Evolutionary conservation across 257 asterid species (phyloP).

Genomic region (Penstemon newberryi): DNA sequence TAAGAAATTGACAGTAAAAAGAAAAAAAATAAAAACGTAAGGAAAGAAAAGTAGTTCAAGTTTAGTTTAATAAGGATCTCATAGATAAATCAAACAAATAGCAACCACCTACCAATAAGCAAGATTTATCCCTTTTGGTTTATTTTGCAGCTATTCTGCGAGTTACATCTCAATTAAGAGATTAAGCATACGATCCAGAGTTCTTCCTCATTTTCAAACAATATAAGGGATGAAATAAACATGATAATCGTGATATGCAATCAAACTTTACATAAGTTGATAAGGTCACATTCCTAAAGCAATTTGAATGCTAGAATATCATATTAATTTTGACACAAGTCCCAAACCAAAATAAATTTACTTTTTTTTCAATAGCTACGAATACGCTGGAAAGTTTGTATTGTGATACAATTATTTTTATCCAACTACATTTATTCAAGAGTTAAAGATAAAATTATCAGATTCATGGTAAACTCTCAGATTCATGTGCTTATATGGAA

Average conservation of each 20-base stretch:
- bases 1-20: conserved; percentile 16
- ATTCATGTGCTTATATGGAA: neutral
- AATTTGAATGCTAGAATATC: conserved; percentile 6
- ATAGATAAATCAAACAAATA: neutral
- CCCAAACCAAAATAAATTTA: neutral
- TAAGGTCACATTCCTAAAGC: conserved; percentile 12
- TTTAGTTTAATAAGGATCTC: conserved; percentile 4
- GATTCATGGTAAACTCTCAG: neutral
- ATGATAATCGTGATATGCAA: neutral
- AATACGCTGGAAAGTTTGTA: neutral
- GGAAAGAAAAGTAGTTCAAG: conserved; percentile 1
- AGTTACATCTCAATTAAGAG: conserved; percentile 4
- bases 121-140: conserved; percentile 1
- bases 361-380: neutral
- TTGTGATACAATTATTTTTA: neutral
- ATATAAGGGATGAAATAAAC: neutral
- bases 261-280: conserved; percentile 2
- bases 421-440: neutral
- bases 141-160: conserved; percentile 13
- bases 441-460: neutral
- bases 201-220: neutral
- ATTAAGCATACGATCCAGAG: neutral
- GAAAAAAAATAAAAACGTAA: neutral
- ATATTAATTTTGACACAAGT: neutral
- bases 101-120: conserved; percentile 10